Evolutionary conservation across 2,329 filamentous ascomycete species (phyloP), one percentile per base, ranked within the genome.

Genomic region (Colletotrichum neosansevieriae): DNA sequence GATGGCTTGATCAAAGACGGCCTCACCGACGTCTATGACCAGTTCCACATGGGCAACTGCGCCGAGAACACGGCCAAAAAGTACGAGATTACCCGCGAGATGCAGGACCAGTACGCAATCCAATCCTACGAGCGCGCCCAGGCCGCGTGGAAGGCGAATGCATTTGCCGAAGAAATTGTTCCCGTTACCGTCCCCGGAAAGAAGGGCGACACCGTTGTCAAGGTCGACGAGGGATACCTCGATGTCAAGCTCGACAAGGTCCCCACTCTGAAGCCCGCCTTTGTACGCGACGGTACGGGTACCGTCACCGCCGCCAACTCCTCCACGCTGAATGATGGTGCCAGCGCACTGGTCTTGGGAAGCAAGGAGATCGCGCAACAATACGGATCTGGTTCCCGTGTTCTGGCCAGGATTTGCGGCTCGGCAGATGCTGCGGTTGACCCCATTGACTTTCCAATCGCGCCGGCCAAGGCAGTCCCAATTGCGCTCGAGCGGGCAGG

Each of bases 1-100:
- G 96, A 99, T 76, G 96, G 95, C 0, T 82, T 99, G 74, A 92
- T 98, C 77, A 96, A 96, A 79, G 96, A 99, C 76, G 96, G 96
- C 0, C 82, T 99, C 70, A 97, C 94, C 84, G 96, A 99, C 77
- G 95, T 97, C 13, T 99, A 98, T 81, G 94, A 97, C 79, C 89
- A 97, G 77, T 92, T 98, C 76, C 96, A 98, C 81, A 99, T 99
- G 96, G 96, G 96, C 49, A 94, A 96, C 74, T 99, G 96, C 77
- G 94, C 94, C 15, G 96, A 99, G 83, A 93, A 91, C 73, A 98
- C 95, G 2, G 96, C 93, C 54, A 97, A 97, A 85, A 95, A 94
- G 74, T 88, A 93, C 79, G 83, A 87, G 1, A 88, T 99, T 71
- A 91, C 91, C 9, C 86, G 96, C 13, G 89, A 98, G 79, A 89